Evolutionary conservation across 331 rosid genomes (phyloP), one percentile per base, ranked within the genome.

Genomic region (Arachis monticola): DNA sequence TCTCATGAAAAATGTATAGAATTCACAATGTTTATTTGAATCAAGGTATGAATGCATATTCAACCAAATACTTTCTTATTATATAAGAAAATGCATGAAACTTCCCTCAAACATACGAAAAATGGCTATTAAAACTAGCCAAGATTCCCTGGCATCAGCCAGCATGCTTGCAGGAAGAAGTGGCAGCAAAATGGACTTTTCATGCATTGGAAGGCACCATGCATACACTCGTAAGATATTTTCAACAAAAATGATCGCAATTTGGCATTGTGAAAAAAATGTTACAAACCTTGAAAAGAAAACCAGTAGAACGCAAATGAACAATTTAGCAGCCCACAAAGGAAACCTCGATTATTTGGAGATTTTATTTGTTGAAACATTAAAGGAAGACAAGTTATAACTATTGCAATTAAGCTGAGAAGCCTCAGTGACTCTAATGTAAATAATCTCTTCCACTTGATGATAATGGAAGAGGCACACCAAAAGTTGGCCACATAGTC

Each of bases 401-500:
- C n/a, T 67, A 97, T 94, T 60, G 91, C 88, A 10, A 74, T 66
- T 30, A 90, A 81, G 87, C 99, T 92, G 78, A 92, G 53, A 60
- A 87, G 85, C 70, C 88, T 92, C 80, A 94, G 78, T 30, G 89
- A 70, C 45, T 82, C 83, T 64, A 90, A 85, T 73, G 92, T 55
- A 69, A 92, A 87, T 67, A 90, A 77, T 80, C 88, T 92, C 86
- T 92, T 94, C 99, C 99, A 94, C 83, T 94, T 90, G 62, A 94
- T 77, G 70, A 92, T 77, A 79, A 90, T 82, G 6, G 97, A 94
- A 57, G 97, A 87, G 60, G 97, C 83, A 74, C 97, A 94, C 99
- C 99, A 94, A 84, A 94, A 90, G 79, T 87, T 94, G 61, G 97
- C 99, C 69, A 94, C 97, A 41, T 92, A 94, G 70, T 94, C 99